Conservation (phyloP, 805 yeast species). For the Candida patagonica region DNA sequence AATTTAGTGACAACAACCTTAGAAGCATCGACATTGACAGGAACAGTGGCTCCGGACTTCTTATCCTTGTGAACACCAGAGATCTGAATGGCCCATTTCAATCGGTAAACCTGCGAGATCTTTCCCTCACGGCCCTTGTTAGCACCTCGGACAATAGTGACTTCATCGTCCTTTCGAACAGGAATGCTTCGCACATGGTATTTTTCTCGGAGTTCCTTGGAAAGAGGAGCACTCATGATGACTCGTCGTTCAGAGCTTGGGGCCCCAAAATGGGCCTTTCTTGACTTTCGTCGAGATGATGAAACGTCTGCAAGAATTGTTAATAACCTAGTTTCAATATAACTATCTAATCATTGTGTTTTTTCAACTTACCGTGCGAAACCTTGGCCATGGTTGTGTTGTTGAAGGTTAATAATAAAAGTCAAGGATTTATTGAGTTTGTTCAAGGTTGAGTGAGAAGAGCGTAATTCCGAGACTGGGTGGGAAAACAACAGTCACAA, state of each 20-base stretch:
- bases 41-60: constrained; percentile 95
- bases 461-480: constrained; percentile 2
- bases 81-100: constrained; percentile 91
- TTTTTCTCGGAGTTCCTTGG: constrained; percentile 97
- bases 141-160: constrained; percentile 94
- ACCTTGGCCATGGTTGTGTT: constrained; percentile 47
- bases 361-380: constrained; percentile 42
- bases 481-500: constrained; percentile 1
- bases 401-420: constrained; percentile 2
- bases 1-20: constrained; percentile 98
- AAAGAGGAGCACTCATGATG: constrained; percentile 95
- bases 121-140: constrained; percentile 99
- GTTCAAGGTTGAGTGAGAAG: constrained; percentile 1
- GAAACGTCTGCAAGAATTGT: constrained; percentile 67
- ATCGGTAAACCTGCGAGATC: constrained; percentile 96
- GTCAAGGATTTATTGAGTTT: constrained; percentile 1
- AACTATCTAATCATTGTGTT: not conserved
- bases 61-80: constrained; percentile 97
- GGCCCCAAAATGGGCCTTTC: constrained; percentile 99
- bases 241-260: constrained; percentile 93
- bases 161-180: constrained; percentile 96
- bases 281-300: constrained; percentile 97
- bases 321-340: not conserved
- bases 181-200: constrained; percentile 94
- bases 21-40: constrained; percentile 96